Base-by-base conservation (phyloP, 371 early-diverging fungal species). In the Rhizopus microsporus region DNA sequence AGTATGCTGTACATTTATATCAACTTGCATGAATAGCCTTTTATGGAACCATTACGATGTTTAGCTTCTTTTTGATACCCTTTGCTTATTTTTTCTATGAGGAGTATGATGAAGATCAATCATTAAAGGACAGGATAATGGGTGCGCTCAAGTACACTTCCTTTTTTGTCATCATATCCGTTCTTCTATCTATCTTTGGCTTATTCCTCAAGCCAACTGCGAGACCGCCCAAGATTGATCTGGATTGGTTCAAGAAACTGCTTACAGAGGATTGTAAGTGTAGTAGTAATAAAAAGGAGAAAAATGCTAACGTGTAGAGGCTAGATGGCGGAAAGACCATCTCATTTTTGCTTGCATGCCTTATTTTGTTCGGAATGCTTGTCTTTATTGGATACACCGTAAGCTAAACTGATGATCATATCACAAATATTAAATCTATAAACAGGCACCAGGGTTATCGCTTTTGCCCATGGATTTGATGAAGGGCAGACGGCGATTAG, bases 61-160 rank as follows among this genome's bases (percentile, higher is more conserved):
- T 82, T 31, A 66, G 74, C 56, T 83, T 83, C 58, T 59, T 80
- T 12, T 54, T 83, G 57, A 78, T 88, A 51, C 88, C 88, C 10
- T 79, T 85, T 55, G 75, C 82, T 8, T 88, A 88, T 49, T 88
- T 88, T 53, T 88, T 74, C 65, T 88, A 74, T 62, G 88, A 88
- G 52, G 87, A 86, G 51, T 65, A 75, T 13, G 86, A 85, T 45
- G 75, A 81, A 38, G 65, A 69, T 17, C 60, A 73, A 33, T 56
- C 60, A 2, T 30, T 48, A 6, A 45, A 51, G 5, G 69, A 82
- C 13, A 67, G 82, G 0, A 50, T 74, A 1, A 40, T 43, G n/a
- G 65, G 71, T 29, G 83, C 85, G 3, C 37, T 81, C 7, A 80
- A 81, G 32, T 85, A 82, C 33, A 85, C 85, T 8, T 69, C 71